Evolutionary conservation across 345 rosid genomes (phyloP).

Genomic region (Adansonia digitata): DNA sequence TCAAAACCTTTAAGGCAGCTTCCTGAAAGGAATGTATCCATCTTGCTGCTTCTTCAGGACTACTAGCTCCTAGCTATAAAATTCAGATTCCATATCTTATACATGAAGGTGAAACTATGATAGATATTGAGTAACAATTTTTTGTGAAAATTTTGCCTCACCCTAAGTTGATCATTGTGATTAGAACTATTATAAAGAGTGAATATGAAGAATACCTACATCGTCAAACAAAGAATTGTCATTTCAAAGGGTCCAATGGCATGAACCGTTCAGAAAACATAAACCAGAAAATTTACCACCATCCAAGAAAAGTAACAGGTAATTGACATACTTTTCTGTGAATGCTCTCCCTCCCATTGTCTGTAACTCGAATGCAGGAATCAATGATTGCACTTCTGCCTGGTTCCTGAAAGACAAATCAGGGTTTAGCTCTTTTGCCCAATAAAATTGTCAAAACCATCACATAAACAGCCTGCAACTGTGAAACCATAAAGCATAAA

Average conservation of each 20-base stretch:
- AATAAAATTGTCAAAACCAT: not conserved
- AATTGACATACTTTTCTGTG: slow-evolving; percentile 64
- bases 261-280: not conserved
- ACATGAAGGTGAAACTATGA: slow-evolving; percentile 13
- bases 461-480: not conserved
- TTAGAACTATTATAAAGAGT: slow-evolving; percentile 80
- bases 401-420: slow-evolving; percentile 43
- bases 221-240: slow-evolving; percentile 14
- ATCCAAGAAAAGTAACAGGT: not conserved
- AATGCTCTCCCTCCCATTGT: slow-evolving; percentile 91
- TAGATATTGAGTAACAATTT: slow-evolving; percentile 10
- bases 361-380: slow-evolving; percentile 82
- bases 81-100: slow-evolving; percentile 25
- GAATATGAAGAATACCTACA: slow-evolving; percentile 85
- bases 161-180: slow-evolving; percentile 94
- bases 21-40: slow-evolving; percentile 88
- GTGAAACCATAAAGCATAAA: not conserved
- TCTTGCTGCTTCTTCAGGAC: slow-evolving; percentile 94
- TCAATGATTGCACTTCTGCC: slow-evolving; percentile 79
- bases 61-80: slow-evolving; percentile 80
- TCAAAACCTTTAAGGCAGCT: slow-evolving; percentile 65
- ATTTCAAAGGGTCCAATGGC: slow-evolving; percentile 6
- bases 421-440: slow-evolving; percentile 2
- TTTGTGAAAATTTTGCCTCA: slow-evolving; percentile 30
- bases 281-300: not conserved